These are phyloP conservation scores for Pichia scutulata DNA, from an alignment of 805 yeast species.

Conservation along the genomic window DNA sequence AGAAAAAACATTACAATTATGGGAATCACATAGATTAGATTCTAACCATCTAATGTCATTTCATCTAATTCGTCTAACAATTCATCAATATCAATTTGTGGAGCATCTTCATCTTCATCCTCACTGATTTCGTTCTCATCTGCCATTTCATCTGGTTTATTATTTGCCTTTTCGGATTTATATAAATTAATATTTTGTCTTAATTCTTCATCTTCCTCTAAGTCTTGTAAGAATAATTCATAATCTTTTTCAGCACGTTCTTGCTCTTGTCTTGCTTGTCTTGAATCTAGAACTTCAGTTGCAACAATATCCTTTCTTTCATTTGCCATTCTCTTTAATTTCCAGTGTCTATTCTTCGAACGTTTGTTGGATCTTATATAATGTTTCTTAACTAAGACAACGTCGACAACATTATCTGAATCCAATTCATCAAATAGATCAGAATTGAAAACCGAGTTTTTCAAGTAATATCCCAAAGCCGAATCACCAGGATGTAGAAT, in stretches of 20 bases:
- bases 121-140: constrained; percentile 39
- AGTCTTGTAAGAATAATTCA: constrained; percentile 91
- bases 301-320: constrained; percentile 89
- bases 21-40: background rate
- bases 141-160: constrained; percentile 17
- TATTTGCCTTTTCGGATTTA: constrained; percentile 43
- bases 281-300: constrained; percentile 31
- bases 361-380: constrained; percentile 74
- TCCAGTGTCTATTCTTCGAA: constrained; percentile 78
- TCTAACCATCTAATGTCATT: constrained; percentile 66
- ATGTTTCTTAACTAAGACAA: constrained; percentile 79
- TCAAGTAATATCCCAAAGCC: constrained; percentile 81
- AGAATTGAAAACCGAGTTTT: constrained; percentile 82
- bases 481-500: constrained; percentile 95
- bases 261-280: constrained; percentile 78
- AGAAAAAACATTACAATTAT: background rate
- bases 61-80: constrained; percentile 91
- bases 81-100: constrained; percentile 85
- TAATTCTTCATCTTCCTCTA: constrained; percentile 93
- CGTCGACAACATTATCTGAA: constrained; percentile 67
- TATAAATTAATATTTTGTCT: constrained; percentile 86
- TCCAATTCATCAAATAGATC: constrained; percentile 72
- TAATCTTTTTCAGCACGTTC: constrained; percentile 93
- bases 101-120: constrained; percentile 79
- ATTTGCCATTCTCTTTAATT: constrained; percentile 93